Evolutionary conservation across 2,329 filamentous ascomycete species (phyloP).

Genomic region (Salinomyces thailandicus): DNA sequence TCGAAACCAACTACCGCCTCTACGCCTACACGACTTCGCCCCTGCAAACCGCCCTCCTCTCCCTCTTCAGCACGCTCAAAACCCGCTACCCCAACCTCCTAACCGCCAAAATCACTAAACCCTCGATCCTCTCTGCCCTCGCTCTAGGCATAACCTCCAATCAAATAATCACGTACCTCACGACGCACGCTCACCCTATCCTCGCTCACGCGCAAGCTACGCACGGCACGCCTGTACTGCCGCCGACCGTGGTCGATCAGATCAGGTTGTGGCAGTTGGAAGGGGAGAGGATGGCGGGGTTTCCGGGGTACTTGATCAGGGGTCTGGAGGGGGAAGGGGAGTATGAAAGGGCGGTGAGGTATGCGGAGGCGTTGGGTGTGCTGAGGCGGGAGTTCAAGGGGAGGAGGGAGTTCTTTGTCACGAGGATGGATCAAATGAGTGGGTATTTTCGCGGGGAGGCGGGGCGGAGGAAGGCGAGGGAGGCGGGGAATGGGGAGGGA

Average conservation of each 20-base stretch:
- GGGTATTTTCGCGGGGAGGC: slow-evolving; percentile 60
- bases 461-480: slow-evolving; percentile 2
- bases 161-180: slow-evolving; percentile 89
- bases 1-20: slow-evolving; percentile 95
- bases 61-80: slow-evolving; percentile 76
- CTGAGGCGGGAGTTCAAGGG: slow-evolving; percentile 75
- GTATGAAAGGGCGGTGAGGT: slow-evolving; percentile 58
- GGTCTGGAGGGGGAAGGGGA: slow-evolving; percentile 60
- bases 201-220: slow-evolving; percentile 58
- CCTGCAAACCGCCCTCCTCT: slow-evolving; percentile 86
- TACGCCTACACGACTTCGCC: slow-evolving; percentile 95
- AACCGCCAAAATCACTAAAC: slow-evolving; percentile 78
- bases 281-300: slow-evolving; percentile 83
- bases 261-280: slow-evolving; percentile 97
- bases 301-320: slow-evolving; percentile 74
- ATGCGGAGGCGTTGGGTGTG: slow-evolving; percentile 85
- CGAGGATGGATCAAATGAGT: slow-evolving; percentile 76
- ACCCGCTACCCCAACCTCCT: slow-evolving; percentile 93
- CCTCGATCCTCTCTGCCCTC: slow-evolving; percentile 79
- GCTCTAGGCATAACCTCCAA: slow-evolving; percentile 84
- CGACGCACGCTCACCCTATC: slow-evolving; percentile 87
- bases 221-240: slow-evolving; percentile 57
- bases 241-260: slow-evolving; percentile 93
- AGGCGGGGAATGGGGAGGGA: not conserved
- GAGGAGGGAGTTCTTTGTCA: slow-evolving; percentile 82